Base-by-base conservation (phyloP, 306 rosid species). In the Vachellia collinsii region DNA sequence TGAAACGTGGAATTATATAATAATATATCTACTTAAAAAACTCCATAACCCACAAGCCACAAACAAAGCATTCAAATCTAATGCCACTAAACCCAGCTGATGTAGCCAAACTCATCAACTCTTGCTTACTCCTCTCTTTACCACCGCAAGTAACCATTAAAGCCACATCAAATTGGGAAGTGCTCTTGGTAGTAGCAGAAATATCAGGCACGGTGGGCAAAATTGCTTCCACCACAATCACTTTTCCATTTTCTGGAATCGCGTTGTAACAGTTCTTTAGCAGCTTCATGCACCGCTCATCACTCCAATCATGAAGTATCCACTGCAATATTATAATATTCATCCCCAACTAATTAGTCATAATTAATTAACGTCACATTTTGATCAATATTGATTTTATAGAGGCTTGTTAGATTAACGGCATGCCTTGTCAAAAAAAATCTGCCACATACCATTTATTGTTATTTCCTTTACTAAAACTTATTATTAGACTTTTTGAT, bases 1-100 rank as follows among this genome's bases (percentile, higher is more conserved):
- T 1, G 10, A 8, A 43, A 43, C 46, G 46, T 10, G 12, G 46
- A 43, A 43, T 43, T 43, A 42, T 6, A 41, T 48, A 1, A 42
- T 9, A 29, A 29, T 42, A 9, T 43, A 43, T 46, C 17, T 48
- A 50, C 63, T 86, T 86, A 51, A 65, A 82, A 47, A 86, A 77
- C 83, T 86, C 85, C 79, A 86, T 86, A 70, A 53, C 9, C 58
- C 61, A 53, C 8, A n/a, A 19, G 25, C 3, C 9, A 53, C 19
- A 19, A 19, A 17, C 25, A 53, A 19, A n/a, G 23, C 61, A 53
- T 53, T 53, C 25, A 53, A 6, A 19, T 53, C 61, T 19, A 17
- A 19, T 19, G 22, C 61, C 61, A 6, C 9, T 53, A n/a, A 53
- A 53, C 10, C 25, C 61, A 53, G 61, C 3, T 7, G 61, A 53